These are phyloP conservation scores for Xylaria polymorpha DNA, from an alignment of 2,329 filamentous ascomycete species.

Conservation along the genomic window DNA sequence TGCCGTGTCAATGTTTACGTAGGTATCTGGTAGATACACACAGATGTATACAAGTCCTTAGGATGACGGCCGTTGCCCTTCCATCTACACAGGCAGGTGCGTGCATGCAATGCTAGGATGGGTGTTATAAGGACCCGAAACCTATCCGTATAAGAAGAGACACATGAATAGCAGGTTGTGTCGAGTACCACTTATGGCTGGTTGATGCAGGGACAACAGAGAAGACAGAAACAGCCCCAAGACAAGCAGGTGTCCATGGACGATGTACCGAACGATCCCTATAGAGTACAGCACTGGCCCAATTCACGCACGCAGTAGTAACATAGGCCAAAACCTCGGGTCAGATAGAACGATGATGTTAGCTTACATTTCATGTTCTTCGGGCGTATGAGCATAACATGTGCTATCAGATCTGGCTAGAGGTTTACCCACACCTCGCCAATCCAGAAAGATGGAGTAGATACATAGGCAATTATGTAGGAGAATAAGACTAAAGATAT, in stretches of 20 bases:
- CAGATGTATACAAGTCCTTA: too few species aligned
- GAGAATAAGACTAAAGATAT: conserved; percentile 28
- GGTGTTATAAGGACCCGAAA: background rate
- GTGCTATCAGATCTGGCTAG: conserved; percentile 11
- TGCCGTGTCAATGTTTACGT: background rate
- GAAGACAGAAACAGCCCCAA: background rate
- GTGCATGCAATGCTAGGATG: background rate
- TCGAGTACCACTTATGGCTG: background rate
- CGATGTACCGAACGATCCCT: background rate
- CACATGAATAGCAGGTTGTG: background rate
- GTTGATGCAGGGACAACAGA: background rate
- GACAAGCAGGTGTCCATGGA: background rate
- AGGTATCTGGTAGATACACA: background rate
- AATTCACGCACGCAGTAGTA: background rate
- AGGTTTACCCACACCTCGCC: conserved; percentile 19
- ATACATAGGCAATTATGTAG: conserved; percentile 33
- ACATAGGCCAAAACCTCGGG: background rate
- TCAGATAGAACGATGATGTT: background rate
- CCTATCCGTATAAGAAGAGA: background rate
- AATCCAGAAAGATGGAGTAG: conserved; percentile 27
- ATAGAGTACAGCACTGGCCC: background rate
- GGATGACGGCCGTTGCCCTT: background rate
- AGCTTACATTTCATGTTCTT: background rate
- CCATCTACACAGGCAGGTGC: background rate
- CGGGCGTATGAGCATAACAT: conserved; percentile 10